These are phyloP conservation scores for Saccharomycopsis selenospora DNA, from an alignment of 805 yeast genomes.

Conservation along the genomic window DNA sequence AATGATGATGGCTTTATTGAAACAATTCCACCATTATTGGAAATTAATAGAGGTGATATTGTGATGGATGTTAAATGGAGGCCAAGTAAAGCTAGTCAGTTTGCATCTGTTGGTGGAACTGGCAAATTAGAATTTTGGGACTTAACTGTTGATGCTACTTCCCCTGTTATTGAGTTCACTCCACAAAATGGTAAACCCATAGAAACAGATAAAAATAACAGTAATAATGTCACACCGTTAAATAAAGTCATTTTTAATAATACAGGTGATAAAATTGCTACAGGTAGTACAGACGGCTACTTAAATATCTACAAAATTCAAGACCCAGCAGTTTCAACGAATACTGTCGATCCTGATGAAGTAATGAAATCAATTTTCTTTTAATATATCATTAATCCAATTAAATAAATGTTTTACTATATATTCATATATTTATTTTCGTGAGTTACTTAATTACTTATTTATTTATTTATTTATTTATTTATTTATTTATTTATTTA, in stretches of 20 bases:
- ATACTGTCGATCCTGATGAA: neutral
- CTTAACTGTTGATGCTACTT: conserved; percentile 25
- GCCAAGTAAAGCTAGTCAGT: conserved; percentile 24
- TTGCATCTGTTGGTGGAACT: conserved; percentile 27
- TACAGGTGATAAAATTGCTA: conserved; percentile 8
- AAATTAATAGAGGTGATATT: conserved; percentile 24
- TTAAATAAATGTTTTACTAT: no score
- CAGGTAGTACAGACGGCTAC: conserved; percentile 18
- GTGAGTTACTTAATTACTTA: no score
- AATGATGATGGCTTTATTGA: conserved; percentile 2
- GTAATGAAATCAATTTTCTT: conserved; percentile 1
- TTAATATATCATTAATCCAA: no score
- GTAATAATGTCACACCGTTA: neutral
- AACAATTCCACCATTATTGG: conserved; percentile 21
- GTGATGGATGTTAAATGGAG: conserved; percentile 28
- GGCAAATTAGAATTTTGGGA: conserved; percentile 29
- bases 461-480: no score
- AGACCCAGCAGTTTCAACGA: neutral
- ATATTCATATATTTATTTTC: no score
- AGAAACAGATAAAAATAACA: neutral
- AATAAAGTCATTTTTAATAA: conserved; percentile 7
- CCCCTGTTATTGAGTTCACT: conserved; percentile 20
- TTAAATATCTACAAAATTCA: conserved; percentile 9
- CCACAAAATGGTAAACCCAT: neutral
- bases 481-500: no score